A percentile compares a stretch with the other conserved stretches of the same genome.
Conservation (phyloP, 257 asterid species). For the Striga asiatica region DNA sequence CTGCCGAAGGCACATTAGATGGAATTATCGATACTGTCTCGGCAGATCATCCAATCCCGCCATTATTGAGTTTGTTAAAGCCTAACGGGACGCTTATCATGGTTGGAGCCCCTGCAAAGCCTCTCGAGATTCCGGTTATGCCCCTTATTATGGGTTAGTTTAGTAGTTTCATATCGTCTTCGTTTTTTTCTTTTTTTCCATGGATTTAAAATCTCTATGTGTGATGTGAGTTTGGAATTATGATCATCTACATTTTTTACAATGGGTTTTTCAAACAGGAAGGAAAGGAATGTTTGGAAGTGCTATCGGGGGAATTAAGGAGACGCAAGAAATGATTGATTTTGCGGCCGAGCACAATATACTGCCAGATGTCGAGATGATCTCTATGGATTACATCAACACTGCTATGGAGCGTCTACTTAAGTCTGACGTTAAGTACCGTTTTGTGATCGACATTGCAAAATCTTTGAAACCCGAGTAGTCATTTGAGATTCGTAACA, state of each 20-base stretch:
- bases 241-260: too few species aligned
- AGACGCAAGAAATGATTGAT: neutral
- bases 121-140: neutral
- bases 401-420: neutral
- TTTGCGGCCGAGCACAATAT: neutral
- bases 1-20: neutral
- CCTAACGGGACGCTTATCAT: neutral
- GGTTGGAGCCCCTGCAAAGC: neutral
- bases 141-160: neutral
- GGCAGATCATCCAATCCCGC: neutral
- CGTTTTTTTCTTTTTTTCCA: too few species aligned
- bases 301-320: neutral
- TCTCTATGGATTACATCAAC: neutral
- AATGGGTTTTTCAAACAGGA: neutral
- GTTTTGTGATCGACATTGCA: neutral
- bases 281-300: neutral
- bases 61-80: neutral
- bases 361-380: neutral
- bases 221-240: neutral
- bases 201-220: too few species aligned
- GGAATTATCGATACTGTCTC: neutral
- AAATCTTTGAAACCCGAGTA: neutral
- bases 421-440: neutral
- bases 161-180: neutral
- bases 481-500: too few species aligned